Base-by-base conservation (phyloP, 139 green algal species). In the Mychonastes homosphaera region DNA sequence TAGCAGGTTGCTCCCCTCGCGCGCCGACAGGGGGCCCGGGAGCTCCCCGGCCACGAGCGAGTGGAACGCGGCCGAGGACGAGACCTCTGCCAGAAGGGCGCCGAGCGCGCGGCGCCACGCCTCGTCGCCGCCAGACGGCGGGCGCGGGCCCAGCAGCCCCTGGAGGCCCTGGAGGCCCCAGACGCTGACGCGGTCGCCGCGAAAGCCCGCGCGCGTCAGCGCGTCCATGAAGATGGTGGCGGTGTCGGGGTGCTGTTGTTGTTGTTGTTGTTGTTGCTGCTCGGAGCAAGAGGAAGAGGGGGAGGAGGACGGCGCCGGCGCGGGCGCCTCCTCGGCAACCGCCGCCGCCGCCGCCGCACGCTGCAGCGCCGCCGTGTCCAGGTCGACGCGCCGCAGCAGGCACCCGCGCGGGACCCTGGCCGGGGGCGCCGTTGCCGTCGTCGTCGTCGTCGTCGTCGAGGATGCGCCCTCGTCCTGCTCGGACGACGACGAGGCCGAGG, bases 111-210 rank as follows among this genome's bases (percentile, higher is more conserved):
- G n/a, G n/a, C n/a, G n/a, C n/a, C n/a, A n/a, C n/a, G n/a, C n/a
- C n/a, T n/a, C n/a, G n/a, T n/a, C n/a, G n/a, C n/a, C n/a, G n/a
- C n/a, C n/a, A n/a, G n/a, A n/a, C n/a, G n/a, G n/a, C n/a, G n/a
- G 38, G 15, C 39, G 38, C 10, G 39, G 38, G 15, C 3, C 7
- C 6, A 12, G 57, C 57, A 32, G 33, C 51, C 44, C 30, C 30
- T 45, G 15, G 13, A 50, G n/a, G 4, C 21, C 68, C 58, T 80
- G 67, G 39, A 80, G 32, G 1, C 21, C 70, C 82, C 79, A 90
- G 4, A 84, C 72, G 27, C 74, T 84, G 10, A 90, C 58, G 2
- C 77, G 67, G 54, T 90, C 80, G 4, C 63, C 64, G 0, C 76
- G 52, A 38, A 77, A 81, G 3, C 81, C 82, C 13, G 63, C 65